Base-by-base conservation (phyloP, 2,329 filamentous ascomycete species). In the Thelonectria discophora region DNA sequence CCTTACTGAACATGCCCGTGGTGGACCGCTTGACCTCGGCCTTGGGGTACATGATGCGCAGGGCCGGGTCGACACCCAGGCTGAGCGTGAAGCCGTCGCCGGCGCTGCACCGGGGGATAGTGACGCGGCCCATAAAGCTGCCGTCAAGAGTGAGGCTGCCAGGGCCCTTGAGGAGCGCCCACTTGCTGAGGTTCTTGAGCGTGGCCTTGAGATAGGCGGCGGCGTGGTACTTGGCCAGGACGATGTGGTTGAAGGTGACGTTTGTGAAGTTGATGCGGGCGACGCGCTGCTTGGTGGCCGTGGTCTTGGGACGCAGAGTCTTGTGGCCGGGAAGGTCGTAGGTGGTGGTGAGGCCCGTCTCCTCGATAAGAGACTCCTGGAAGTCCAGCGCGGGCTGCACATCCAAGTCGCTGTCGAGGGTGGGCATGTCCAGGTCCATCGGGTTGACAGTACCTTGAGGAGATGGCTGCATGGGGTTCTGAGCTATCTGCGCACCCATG, bases 141-240 rank as follows among this genome's bases (percentile, higher is more conserved):
- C 86, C 85, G 69, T 90, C 88, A n/a, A 90, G 81, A 0, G 85
- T 88, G 8, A 90, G 77, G 5, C 86, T 85, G 0, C 81, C 80
- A 1, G 80, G 79, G 5, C 86, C 87, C 51, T 78, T 77, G 18
- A 88, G 81, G 7, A 90, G 77, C 0, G 85, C 84, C 45, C 88
- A 78, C 63, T 80, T 81, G 69, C 82, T 85, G 15, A 73, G 77
- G 72, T 90, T 90, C 52, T 78, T 80, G 42, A 90, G 73, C 53
- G 80, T 79, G 15, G 85, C 86, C 62, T 84, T 83, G 54, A 90
- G 81, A 76, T 86, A 88, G 1, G 87, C 87, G 3, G 78, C 82
- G 2, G 84, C 80, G 59, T 84, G 83, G 66, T 87, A 83, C 74
- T 89, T 90, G 56, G 86, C 83, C 3, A 89, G 81, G 34, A 87